Evolutionary conservation across 495 filamentous ascomycete genomes (phyloP), one percentile per base, ranked within the genome.

Genomic region (Podospora didyma): DNA sequence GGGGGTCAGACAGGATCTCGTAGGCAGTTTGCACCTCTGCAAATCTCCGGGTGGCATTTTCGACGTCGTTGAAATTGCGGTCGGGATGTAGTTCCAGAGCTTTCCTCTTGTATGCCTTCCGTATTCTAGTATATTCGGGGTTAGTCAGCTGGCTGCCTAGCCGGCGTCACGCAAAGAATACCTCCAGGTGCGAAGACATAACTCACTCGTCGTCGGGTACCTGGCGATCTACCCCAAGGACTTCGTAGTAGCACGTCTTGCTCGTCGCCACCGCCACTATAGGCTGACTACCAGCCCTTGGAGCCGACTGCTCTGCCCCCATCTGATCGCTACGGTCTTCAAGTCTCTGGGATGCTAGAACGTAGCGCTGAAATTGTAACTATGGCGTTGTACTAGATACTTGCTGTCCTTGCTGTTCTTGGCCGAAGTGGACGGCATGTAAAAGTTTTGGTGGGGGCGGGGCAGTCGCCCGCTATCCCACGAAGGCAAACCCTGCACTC

Each of bases 71-170:
- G 70, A 85, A 89, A 71, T 99, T 99, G 59, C 93, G 88, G 69
- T 99, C 94, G 2, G 94, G 94, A 68, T 99, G 94, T 3, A 96
- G 75, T 67, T 96, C 92, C 28, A 99, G 82, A 2, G 94, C 94
- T 69, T 91, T 97, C 56, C 73, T 85, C 57, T 89, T 83, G 68
- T 97, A 99, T 11, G 92, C 92, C 57, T 91, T 95, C 64, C 96
- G 95, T 61, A 99, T 92, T 49, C 92, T 96, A 58, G 12, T 35
- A 46, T 16, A 12, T 41, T 20, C 48, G 34, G 35, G 28, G 41
- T 53, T 46, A 64, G 56, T 59, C 53, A 61, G 62, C 21, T 39
- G n/a, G n/a, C n/a, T n/a, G n/a, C n/a, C n/a, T 12, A 24, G 49
- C 21, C 7, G 3, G 19, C 14, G 20, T 26, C 37, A 62, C 53